Percentiles rank a stretch among this genome's conserved stretches.
These are phyloP conservation scores for Dactylella cylindrospora DNA, from an alignment of 2,329 filamentous ascomycete genomes.

Conservation along the genomic window DNA sequence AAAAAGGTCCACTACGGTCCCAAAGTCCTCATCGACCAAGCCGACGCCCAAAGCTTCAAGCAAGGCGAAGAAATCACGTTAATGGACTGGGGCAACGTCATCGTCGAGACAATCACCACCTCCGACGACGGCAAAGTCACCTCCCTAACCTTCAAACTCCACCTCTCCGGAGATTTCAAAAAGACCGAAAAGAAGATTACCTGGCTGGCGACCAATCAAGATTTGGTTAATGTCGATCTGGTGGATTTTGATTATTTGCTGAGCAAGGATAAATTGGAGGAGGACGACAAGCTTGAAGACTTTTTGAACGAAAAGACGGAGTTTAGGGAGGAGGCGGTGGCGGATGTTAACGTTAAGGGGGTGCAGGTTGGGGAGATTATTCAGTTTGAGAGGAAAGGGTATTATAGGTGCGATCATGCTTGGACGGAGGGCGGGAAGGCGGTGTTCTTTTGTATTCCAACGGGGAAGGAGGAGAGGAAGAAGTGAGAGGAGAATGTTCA, in stretches of 20 bases:
- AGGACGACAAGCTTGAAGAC: constrained; percentile 82
- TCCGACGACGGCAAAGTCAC: constrained; percentile 63
- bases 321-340: constrained; percentile 71
- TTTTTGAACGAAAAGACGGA: constrained; percentile 77
- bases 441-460: constrained; percentile 70
- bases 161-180: constrained; percentile 85
- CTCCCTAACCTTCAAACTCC: constrained; percentile 76
- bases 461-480: constrained; percentile 49
- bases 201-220: constrained; percentile 79
- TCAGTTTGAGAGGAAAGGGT: constrained; percentile 91
- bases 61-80: constrained; percentile 88
- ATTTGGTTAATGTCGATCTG: constrained; percentile 77
- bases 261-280: constrained; percentile 89
- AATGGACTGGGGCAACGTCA: constrained; percentile 94
- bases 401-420: constrained; percentile 76
- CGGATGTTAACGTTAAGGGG: constrained; percentile 75
- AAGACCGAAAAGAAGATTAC: constrained; percentile 95
- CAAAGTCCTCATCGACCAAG: constrained; percentile 79
- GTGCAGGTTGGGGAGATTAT: constrained; percentile 88
- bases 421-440: constrained; percentile 62
- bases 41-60: constrained; percentile 77
- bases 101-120: constrained; percentile 68
- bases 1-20: constrained; percentile 82
- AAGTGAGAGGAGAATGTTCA: constrained; percentile 5
- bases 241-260: constrained; percentile 95